Percentiles rank a stretch among this genome's conserved stretches.
Evolutionary conservation across 2,329 filamentous ascomycete genomes (phyloP).

Genomic region (Fusarium chuoi): DNA sequence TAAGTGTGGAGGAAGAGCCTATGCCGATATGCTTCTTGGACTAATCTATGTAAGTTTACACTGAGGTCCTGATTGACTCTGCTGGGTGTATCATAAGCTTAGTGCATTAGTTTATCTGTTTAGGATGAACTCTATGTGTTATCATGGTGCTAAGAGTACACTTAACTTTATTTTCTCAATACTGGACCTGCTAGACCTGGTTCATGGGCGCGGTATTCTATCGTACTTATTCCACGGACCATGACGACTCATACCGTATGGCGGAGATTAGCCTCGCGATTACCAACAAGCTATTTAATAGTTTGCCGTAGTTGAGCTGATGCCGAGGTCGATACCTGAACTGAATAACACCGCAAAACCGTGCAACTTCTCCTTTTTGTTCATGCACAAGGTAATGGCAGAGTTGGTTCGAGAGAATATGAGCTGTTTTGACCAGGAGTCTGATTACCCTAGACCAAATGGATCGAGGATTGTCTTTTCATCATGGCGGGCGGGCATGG

Average conservation of each 20-base stretch:
- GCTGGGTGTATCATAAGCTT: not conserved
- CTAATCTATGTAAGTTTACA: not conserved
- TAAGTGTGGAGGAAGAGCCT: not conserved
- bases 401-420: conserved; percentile 12
- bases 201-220: no score
- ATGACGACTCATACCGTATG: no score
- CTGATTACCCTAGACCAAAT: not conserved
- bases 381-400: not conserved
- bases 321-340: accelerated
- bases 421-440: conserved; percentile 18
- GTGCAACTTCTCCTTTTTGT: not conserved
- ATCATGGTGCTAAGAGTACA: not conserved
- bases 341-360: not conserved
- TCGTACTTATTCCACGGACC: no score
- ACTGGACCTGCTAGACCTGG: no score
- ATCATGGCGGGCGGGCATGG: not conserved
- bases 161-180: not conserved
- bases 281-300: not conserved
- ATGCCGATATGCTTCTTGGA: not conserved
- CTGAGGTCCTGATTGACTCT: not conserved
- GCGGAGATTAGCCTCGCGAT: not conserved
- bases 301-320: accelerated
- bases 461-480: accelerated
- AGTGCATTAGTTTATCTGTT: not conserved
- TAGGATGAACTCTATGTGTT: not conserved